Conservation (phyloP, 129 eudicot genomes). For the Dittrichia graveolens region DNA sequence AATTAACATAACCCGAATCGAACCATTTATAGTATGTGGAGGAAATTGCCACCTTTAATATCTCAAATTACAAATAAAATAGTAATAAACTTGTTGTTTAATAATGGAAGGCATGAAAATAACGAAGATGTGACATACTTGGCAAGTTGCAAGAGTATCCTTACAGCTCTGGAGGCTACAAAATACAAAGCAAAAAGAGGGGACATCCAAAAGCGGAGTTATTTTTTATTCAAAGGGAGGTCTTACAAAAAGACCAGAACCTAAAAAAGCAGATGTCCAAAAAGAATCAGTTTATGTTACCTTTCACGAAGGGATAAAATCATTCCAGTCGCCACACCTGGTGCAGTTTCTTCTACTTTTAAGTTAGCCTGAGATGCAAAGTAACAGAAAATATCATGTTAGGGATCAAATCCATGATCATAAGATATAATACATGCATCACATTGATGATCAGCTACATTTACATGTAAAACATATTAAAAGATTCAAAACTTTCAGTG, state of each 20-base stretch:
- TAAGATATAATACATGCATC: too few relatives aligned
- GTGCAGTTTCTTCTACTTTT: conserved; percentile 85
- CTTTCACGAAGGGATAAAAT: conserved; percentile 93
- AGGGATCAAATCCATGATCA: neutral
- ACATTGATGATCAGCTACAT: too few relatives aligned
- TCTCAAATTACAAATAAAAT: conserved; percentile 1
- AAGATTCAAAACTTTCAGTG: neutral
- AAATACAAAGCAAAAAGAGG: conserved; percentile 29
- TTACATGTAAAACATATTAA: neutral
- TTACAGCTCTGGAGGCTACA: conserved; percentile 86
- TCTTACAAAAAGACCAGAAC: conserved; percentile 20
- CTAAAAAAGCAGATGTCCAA: neutral
- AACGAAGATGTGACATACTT: conserved; percentile 47
- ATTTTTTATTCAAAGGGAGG: conserved; percentile 1
- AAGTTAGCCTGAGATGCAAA: conserved; percentile 49
- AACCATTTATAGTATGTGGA: neutral
- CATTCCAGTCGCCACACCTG: conserved; percentile 97
- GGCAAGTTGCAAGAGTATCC: conserved; percentile 71
- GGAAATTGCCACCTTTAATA: neutral
- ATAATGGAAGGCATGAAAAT: conserved; percentile 14
- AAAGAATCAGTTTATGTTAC: conserved; percentile 38
- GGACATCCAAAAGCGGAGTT: conserved; percentile 12
- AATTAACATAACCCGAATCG: neutral
- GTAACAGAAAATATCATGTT: conserved; percentile 12
- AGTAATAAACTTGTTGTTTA: neutral